phyloP scores from a whole-genome alignment of 176 grass and related monocot species.

The Avena atlantica region DNA sequence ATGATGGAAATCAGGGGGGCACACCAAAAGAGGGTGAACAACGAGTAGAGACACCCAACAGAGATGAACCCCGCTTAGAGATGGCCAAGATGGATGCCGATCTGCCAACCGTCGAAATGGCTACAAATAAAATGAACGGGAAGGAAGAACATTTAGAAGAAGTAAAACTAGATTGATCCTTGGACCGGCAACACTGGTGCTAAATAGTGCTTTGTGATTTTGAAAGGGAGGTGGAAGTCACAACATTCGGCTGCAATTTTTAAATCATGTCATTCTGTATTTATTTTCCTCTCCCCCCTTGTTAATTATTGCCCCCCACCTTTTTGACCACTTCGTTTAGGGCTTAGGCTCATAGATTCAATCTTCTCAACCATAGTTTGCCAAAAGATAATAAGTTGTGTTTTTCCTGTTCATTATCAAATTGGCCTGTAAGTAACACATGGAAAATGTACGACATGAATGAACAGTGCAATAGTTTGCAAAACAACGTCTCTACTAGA shows the following conservation, averaged over 20 bases:
- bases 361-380: constrained; percentile 22
- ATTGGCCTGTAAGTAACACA: constrained; percentile 41
- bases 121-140: constrained; percentile 27
- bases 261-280: constrained; percentile 44
- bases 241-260: constrained; percentile 35
- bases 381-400: constrained; percentile 47
- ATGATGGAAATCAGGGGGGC: constrained; percentile 33
- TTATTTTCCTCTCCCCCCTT: constrained; percentile 5
- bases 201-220: constrained; percentile 26
- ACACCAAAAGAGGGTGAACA: constrained; percentile 34
- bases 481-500: background rate
- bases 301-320: background rate
- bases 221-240: background rate
- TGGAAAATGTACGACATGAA: constrained; percentile 18
- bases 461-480: background rate
- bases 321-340: constrained; percentile 32
- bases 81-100: constrained; percentile 36
- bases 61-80: constrained; percentile 40
- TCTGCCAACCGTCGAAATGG: background rate
- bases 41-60: constrained; percentile 34
- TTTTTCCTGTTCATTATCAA: constrained; percentile 12
- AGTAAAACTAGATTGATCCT: constrained; percentile 55
- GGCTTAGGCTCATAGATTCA: constrained; percentile 50
- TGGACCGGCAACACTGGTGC: background rate
- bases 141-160: constrained; percentile 46